phyloP scores from a whole-genome alignment of 371 early-diverging fungal species.

The Syncephalastrum racemosum region DNA sequence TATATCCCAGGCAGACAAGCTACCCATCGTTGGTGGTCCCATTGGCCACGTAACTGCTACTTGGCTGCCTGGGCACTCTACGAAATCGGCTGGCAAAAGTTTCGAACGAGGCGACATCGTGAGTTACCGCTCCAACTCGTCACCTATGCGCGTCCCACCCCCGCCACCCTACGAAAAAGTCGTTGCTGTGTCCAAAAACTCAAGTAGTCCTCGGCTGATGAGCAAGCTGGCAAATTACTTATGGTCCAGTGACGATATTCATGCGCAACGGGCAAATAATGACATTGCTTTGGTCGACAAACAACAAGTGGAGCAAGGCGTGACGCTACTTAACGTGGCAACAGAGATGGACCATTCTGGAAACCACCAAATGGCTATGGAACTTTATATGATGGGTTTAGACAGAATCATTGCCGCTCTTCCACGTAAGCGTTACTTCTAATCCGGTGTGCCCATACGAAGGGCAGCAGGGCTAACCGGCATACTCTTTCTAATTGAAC shows the following conservation, averaged over 20 bases:
- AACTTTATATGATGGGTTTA: conserved; percentile 56
- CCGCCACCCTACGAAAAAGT: conserved; percentile 49
- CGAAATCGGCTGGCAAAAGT: not conserved
- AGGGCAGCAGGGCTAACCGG: not conserved
- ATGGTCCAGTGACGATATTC: conserved; percentile 22
- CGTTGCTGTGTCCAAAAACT: conserved; percentile 16
- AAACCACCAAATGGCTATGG: conserved; percentile 46
- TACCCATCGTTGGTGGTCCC: conserved; percentile 32
- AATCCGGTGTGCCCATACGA: not conserved
- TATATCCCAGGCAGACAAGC: conserved; percentile 30
- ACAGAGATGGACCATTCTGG: conserved; percentile 51
- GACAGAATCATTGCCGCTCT: conserved; percentile 48
- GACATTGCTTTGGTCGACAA: conserved; percentile 22
- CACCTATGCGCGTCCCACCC: conserved; percentile 12
- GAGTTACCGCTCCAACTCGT: conserved; percentile 1
- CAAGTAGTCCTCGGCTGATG: conserved; percentile 10
- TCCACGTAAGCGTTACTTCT: conserved; percentile 40
- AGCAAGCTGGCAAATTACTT: conserved; percentile 29
- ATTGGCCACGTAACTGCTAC: conserved; percentile 22
- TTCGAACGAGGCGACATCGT: conserved; percentile 6
- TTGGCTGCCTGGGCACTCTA: conserved; percentile 15
- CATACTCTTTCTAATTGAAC: not conserved
- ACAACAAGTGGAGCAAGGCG: conserved; percentile 46
- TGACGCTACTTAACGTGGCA: conserved; percentile 50
- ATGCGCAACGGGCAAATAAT: not conserved